Evolutionary conservation across 2,329 filamentous ascomycete genomes (phyloP), one percentile per base, ranked within the genome.

Genomic region (Alternaria sp.): DNA sequence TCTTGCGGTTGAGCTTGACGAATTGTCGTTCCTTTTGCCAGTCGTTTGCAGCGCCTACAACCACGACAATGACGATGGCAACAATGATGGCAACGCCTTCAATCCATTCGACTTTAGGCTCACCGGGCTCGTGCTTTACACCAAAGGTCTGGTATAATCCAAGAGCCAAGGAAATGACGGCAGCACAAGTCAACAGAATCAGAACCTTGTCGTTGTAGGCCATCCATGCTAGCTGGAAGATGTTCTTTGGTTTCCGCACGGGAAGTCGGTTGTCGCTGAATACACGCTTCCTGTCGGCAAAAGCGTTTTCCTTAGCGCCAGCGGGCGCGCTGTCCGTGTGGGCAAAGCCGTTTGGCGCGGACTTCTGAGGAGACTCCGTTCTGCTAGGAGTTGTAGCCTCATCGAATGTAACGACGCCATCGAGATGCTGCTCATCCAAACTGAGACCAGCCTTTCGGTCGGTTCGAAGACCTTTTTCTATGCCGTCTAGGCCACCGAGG

Each of bases 11-110:
- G 63, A 94, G 82, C 77, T 92, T 93, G 43, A 92, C 90, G 72
- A 94, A 94, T 72, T 93, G 90, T 49, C 90, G 86, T 76, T 93
- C 91, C 78, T 93, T 93, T 73, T 94, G 91, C 86, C 89, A 94
- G 74, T 94, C 92, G 68, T 93, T 94, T 32, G 89, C 82, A n/a
- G 91, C 91, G 64, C 91, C 91, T 19, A 93, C 91, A 19, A 91
- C 79, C 4, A 93, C 90, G 50, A 94, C 92, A 66, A 94, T 89
- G 15, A 90, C 76, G 63, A 94, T 92, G 54, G 91, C 92, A 21
- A 90, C 86, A 46, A 93, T 89, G 67, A 94, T 93, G 8, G 92
- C 91, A 11, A 93, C 89, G 67, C 91, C 91, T 79, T 95, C 92
- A 6, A 93, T 90, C 92, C 92, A 95, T 77, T 93, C 90, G 12